phyloP scores from a whole-genome alignment of 225 moss, liverwort and hornwort genomes.

The Bryoerythrophyllum caledonicum region DNA sequence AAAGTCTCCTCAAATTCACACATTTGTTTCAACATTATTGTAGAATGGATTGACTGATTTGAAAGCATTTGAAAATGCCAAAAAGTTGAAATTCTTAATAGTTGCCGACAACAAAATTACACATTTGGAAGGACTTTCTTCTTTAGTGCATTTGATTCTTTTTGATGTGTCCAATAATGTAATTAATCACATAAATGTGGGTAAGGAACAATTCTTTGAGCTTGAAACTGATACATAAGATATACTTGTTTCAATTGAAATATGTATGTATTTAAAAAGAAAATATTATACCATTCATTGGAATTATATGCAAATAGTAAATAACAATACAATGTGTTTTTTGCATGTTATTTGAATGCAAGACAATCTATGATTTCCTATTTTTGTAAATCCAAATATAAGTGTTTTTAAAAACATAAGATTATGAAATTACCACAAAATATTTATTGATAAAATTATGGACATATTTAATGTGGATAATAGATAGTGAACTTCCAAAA shows the following conservation, averaged over 20 bases:
- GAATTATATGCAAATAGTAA: too few relatives aligned
- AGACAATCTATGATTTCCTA: too few relatives aligned
- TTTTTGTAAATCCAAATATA: not conserved
- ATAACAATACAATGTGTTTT: too few relatives aligned
- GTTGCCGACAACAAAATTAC: slow-evolving; percentile 35
- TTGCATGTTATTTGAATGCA: too few relatives aligned
- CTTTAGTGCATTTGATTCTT: not conserved
- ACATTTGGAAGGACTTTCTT: slow-evolving; percentile 29
- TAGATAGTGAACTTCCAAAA: not conserved
- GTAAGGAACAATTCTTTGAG: fast-evolving
- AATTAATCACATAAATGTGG: not conserved
- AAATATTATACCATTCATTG: too few relatives aligned
- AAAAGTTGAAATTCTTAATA: slow-evolving; percentile 31
- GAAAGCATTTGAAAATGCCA: slow-evolving; percentile 41
- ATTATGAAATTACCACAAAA: not conserved
- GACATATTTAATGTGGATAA: not conserved
- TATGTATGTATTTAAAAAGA: too few relatives aligned
- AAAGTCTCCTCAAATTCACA: not conserved
- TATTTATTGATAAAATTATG: too few relatives aligned
- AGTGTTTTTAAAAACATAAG: fast-evolving
- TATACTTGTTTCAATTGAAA: too few relatives aligned
- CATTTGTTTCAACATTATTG: not conserved
- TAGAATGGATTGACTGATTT: slow-evolving; percentile 41
- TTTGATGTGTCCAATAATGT: not conserved
- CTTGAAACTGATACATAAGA: too few relatives aligned